Conservation (phyloP, 805 yeast species). For the Hanseniaspora taiwanica region DNA sequence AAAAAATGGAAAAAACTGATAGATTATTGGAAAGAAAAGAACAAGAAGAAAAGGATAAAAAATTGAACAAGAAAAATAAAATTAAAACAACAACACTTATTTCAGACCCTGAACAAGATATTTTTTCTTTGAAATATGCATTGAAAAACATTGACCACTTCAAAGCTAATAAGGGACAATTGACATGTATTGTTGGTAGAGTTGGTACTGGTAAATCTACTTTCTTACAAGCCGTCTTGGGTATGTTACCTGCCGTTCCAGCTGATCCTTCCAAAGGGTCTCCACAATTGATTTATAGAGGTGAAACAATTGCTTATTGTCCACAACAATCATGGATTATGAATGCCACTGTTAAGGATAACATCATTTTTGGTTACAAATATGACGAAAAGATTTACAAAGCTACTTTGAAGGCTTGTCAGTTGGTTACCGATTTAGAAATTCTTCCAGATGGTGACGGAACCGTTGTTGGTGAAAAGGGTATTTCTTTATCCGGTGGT, state of each 20-base stretch:
- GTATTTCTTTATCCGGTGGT: slow-evolving; percentile 48
- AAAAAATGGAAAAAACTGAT: no score
- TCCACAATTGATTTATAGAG: slow-evolving; percentile 20
- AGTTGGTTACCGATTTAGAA: slow-evolving; percentile 33
- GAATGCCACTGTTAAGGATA: slow-evolving; percentile 37
- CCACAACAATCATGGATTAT: slow-evolving; percentile 46
- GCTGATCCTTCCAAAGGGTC: slow-evolving; percentile 4
- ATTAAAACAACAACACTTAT: slow-evolving; percentile 9
- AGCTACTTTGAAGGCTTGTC: slow-evolving; percentile 35
- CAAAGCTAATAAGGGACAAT: slow-evolving; percentile 36
- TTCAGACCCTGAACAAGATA: slow-evolving; percentile 30
- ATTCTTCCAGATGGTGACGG: slow-evolving; percentile 39
- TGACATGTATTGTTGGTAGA: slow-evolving; percentile 50
- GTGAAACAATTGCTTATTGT: slow-evolving; percentile 38
- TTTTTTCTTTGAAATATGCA: slow-evolving; percentile 36
- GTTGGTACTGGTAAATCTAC: slow-evolving; percentile 63
- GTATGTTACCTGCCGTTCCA: slow-evolving; percentile 31
- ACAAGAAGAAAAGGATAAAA: no score
- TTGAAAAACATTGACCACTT: slow-evolving; percentile 34
- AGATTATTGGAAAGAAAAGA: no score
- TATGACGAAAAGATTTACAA: slow-evolving; percentile 30
- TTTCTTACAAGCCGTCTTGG: slow-evolving; percentile 38
- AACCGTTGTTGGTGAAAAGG: slow-evolving; percentile 47
- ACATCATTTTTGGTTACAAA: slow-evolving; percentile 37
- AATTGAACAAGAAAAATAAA: neutral